Base-by-base conservation (phyloP, 768 basidiomycete genomes). In the Butyriboletus loyo region DNA sequence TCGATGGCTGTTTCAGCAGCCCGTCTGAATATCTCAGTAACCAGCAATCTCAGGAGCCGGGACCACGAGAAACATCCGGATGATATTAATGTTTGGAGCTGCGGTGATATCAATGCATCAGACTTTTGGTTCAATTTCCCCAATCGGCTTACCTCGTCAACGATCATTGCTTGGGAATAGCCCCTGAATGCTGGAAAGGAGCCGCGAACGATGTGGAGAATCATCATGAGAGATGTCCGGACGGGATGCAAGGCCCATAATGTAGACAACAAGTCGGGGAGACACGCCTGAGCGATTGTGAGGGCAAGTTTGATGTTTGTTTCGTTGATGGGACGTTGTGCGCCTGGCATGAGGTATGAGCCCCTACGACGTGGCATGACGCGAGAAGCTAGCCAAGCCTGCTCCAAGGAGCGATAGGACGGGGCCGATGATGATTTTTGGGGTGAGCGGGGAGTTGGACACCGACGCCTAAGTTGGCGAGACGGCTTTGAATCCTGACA, bases 81-180 rank as follows among this genome's bases (percentile, higher is more conserved):
- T 44, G 78, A 77, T 58, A 92, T 75, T 59, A 89, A 58, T 41
- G 77, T 72, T 63, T 90, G 89, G 39, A 92, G 71, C 89, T 92
- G 63, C 40, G 53, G 21, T 25, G 46, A 31, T 7, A 30, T 31
- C 42, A 38, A 34, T 54, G 42, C 8, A 38, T 47, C 28, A 47
- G 34, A 21, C n/a, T 19, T 52, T 49, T 31, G 35, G 43, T 30
- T 54, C 31, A 25, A 58, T 55, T 55, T 55, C 48, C 46, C 46
- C 36, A 51, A 45, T 22, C 50, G 35, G 68, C 84, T 31, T 48
- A 86, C 89, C 80, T 92, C 88, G 71, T 92, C 85, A 58, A 92
- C 83, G 59, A 92, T 87, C 68, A 89, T 71, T 49, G 89, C 89
- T 77, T 92, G 90, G 9, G 90, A 90, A 74, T 89, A 92, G 55